These are phyloP conservation scores for Phytophthora macrochlamydospora DNA, from an alignment of 352 stramenopile species.

Conservation along the genomic window DNA sequence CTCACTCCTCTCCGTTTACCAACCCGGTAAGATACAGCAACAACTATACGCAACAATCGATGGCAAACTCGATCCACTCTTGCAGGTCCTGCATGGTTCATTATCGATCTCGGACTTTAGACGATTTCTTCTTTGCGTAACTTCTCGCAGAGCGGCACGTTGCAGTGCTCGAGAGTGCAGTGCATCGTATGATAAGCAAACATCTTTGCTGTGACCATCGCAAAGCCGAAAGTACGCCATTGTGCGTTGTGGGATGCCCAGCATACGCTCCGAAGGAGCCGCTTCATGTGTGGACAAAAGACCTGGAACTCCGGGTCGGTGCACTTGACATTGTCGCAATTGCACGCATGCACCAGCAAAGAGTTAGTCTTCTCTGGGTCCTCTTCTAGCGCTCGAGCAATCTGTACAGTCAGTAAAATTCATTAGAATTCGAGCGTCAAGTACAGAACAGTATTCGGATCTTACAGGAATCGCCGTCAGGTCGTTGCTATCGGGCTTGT, in stretches of 20 bases:
- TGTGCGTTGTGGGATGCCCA: slow-evolving; percentile 68
- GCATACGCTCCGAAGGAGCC: slow-evolving; percentile 66
- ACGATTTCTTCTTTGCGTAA: slow-evolving; percentile 57
- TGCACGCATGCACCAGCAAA: slow-evolving; percentile 64
- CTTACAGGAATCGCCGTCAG: slow-evolving; percentile 15
- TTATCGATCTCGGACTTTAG: slow-evolving; percentile 14
- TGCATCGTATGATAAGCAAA: slow-evolving; percentile 63
- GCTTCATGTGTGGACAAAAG: slow-evolving; percentile 70
- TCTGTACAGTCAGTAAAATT: slow-evolving; percentile 23
- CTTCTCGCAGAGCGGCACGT: slow-evolving; percentile 48
- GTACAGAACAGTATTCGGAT: slow-evolving; percentile 1
- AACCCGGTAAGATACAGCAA: not conserved
- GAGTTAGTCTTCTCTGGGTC: slow-evolving; percentile 52
- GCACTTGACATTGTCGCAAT: slow-evolving; percentile 55
- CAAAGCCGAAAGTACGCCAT: slow-evolving; percentile 55
- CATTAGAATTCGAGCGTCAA: not conserved
- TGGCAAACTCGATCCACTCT: not conserved
- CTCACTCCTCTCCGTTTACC: slow-evolving; percentile 3
- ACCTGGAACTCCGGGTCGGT: slow-evolving; percentile 39
- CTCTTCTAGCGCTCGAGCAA: slow-evolving; percentile 44
- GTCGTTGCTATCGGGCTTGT: too few relatives aligned
- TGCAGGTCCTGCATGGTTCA: not conserved
- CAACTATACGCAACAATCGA: not conserved
- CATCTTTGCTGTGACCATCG: slow-evolving; percentile 49
- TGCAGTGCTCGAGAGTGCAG: slow-evolving; percentile 39